These are phyloP conservation scores for Picea sitchensis DNA, from an alignment of 75 land plant species.

Conservation along the genomic window DNA sequence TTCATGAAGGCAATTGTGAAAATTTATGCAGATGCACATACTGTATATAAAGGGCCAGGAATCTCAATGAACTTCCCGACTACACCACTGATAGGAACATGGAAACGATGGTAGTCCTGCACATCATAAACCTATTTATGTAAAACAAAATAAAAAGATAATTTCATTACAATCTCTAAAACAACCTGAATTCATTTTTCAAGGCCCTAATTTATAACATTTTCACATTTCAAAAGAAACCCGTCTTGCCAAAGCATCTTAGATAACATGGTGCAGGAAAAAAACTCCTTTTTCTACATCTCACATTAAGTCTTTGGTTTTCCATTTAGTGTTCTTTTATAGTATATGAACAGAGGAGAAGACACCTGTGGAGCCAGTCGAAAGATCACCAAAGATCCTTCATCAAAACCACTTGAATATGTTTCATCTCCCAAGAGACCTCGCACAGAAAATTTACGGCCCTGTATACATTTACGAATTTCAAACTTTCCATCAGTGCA, in stretches of 20 bases:
- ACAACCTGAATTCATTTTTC: background rate
- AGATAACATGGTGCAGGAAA: background rate
- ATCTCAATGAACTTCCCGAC: slow-evolving; percentile 54
- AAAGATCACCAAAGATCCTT: slow-evolving; percentile 81
- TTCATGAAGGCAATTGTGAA: background rate
- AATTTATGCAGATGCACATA: slow-evolving; percentile 19
- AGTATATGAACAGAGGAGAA: background rate
- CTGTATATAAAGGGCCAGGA: slow-evolving; percentile 83
- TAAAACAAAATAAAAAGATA: slow-evolving; percentile 1
- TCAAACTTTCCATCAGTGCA: background rate
- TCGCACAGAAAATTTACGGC: slow-evolving; percentile 81
- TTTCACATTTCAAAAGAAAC: background rate
- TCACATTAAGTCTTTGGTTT: too few species aligned
- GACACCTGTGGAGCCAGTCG: slow-evolving; percentile 93
- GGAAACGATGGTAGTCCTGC: slow-evolving; percentile 97
- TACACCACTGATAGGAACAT: slow-evolving; percentile 78
- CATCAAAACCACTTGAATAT: slow-evolving; percentile 40
- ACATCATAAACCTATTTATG: background rate
- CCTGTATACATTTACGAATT: slow-evolving; percentile 30
- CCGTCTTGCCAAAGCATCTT: background rate
- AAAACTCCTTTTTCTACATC: background rate
- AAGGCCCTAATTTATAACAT: background rate
- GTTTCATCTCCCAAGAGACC: slow-evolving; percentile 65
- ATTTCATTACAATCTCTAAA: background rate
- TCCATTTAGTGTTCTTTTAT: background rate